phyloP scores from a whole-genome alignment of 2,329 filamentous ascomycete genomes.

The Chaetomiaceae sp. region DNA sequence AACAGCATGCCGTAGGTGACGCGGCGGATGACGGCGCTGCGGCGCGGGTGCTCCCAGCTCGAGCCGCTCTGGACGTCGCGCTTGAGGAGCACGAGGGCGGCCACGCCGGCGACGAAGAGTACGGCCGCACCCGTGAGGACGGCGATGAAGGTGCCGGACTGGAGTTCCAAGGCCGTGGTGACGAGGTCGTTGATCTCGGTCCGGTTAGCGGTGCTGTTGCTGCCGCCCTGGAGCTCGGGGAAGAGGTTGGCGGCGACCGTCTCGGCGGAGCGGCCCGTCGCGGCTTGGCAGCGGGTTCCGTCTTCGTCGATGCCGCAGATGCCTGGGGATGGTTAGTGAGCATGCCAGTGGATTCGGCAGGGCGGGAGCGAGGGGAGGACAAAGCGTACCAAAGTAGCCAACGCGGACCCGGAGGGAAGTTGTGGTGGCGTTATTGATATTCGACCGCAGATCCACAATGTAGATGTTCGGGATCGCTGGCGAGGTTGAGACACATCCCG shows the following conservation, averaged over 20 bases:
- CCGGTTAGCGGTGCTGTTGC: neutral
- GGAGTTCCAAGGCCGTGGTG: conserved; percentile 24
- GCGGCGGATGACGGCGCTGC: conserved; percentile 17
- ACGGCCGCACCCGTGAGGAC: conserved; percentile 22
- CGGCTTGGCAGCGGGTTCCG: conserved; percentile 22
- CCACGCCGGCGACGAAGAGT: conserved; percentile 22
- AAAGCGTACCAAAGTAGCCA: conserved; percentile 24
- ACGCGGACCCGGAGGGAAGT: conserved; percentile 23
- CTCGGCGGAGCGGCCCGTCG: conserved; percentile 15
- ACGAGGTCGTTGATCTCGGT: conserved; percentile 20
- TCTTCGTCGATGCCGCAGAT: conserved; percentile 25
- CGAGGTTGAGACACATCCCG: conserved; percentile 27
- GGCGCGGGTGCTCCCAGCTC: conserved; percentile 13
- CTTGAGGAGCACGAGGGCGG: conserved; percentile 19
- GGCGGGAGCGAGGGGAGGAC: neutral
- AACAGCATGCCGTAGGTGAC: conserved; percentile 21
- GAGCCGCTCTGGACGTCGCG: conserved; percentile 13
- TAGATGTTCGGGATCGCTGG: conserved; percentile 27
- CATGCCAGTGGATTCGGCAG: neutral
- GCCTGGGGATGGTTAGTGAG: neutral
- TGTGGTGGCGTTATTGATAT: conserved; percentile 19
- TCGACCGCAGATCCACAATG: conserved; percentile 24
- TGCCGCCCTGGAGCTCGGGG: conserved; percentile 10
- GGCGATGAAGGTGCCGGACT: conserved; percentile 23
- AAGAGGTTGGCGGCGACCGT: conserved; percentile 22